These are phyloP conservation scores for Allomyces arbusculus DNA, from an alignment of 192 early-diverging fungal genomes.

Conservation along the genomic window DNA sequence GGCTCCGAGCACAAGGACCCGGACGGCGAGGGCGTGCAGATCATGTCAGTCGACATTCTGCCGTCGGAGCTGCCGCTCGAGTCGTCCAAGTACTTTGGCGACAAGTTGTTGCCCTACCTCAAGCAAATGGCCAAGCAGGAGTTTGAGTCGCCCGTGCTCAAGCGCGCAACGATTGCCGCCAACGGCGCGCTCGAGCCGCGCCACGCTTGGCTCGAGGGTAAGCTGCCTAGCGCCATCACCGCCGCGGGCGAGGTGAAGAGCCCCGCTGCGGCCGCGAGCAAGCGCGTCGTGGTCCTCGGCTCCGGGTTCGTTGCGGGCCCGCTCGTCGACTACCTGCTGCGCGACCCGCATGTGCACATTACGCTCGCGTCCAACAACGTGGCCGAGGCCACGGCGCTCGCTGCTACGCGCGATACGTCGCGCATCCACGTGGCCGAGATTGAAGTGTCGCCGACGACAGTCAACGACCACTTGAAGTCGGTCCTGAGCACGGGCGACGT, in stretches of 20 bases:
- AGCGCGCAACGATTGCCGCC: conserved; percentile 55
- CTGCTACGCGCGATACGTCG: not conserved
- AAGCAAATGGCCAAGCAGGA: conserved; percentile 46
- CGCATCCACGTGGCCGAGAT: not conserved
- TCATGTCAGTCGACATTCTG: conserved; percentile 93
- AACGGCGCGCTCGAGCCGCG: conserved; percentile 36
- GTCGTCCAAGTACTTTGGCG: conserved; percentile 80
- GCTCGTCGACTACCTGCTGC: conserved; percentile 64
- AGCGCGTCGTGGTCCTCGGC: conserved; percentile 54
- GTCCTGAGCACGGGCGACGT: not conserved
- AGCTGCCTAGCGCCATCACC: conserved; percentile 12
- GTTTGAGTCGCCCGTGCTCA: conserved; percentile 28
- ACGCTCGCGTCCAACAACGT: conserved; percentile 27
- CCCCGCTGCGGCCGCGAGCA: conserved; percentile 8
- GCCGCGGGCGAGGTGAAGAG: not conserved
- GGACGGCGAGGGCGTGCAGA: conserved; percentile 69
- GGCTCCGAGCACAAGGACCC: conserved; percentile 47
- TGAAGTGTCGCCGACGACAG: not conserved
- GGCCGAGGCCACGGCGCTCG: not conserved
- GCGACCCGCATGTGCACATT: conserved; percentile 29
- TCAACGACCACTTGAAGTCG: not conserved
- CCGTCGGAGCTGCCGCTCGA: conserved; percentile 91
- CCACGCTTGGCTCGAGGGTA: conserved; percentile 27
- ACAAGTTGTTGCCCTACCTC: conserved; percentile 58
- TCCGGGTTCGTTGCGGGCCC: conserved; percentile 87